These are phyloP conservation scores for Breviolum minutum DNA, from an alignment of 73 alveolate species.

Conservation along the genomic window DNA sequence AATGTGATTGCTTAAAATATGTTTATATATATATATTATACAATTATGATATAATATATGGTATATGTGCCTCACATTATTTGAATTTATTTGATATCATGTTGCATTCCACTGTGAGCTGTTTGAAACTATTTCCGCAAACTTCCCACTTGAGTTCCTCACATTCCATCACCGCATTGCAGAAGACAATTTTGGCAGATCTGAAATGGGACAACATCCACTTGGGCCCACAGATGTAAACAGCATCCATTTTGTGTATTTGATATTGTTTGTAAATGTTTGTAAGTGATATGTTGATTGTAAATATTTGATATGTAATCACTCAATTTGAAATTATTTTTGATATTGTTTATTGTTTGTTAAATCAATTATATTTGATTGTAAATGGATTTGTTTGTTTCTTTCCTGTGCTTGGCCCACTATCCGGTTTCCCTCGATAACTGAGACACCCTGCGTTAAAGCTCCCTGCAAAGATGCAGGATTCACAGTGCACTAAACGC, in stretches of 20 bases:
- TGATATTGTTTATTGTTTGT: too few relatives aligned
- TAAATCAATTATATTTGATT: too few relatives aligned
- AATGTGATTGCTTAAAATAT: too few relatives aligned
- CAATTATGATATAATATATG: too few relatives aligned
- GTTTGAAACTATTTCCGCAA: too few relatives aligned
- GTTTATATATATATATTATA: background rate
- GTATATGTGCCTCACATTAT: background rate
- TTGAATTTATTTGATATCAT: background rate
- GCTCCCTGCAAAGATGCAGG: background rate
- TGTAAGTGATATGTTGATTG: too few relatives aligned
- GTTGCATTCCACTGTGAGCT: background rate
- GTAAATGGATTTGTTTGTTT: too few relatives aligned
- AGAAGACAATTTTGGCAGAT: conserved; percentile 60
- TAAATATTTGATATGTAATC: too few relatives aligned
- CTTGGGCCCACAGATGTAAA: background rate
- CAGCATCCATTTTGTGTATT: too few relatives aligned
- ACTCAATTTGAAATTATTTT: too few relatives aligned
- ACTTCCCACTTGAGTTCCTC: background rate
- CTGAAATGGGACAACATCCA: background rate
- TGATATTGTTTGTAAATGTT: too few relatives aligned
- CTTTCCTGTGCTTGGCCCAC: too few relatives aligned
- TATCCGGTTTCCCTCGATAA: background rate
- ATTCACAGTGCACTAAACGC: background rate
- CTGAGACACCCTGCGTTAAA: conserved; percentile 14
- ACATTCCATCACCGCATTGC: conserved; percentile 89